A percentile compares a stretch with the other conserved stretches of the same genome.
phyloP scores from a whole-genome alignment of 2,329 filamentous ascomycete genomes.

The Aspergillus proliferans region DNA sequence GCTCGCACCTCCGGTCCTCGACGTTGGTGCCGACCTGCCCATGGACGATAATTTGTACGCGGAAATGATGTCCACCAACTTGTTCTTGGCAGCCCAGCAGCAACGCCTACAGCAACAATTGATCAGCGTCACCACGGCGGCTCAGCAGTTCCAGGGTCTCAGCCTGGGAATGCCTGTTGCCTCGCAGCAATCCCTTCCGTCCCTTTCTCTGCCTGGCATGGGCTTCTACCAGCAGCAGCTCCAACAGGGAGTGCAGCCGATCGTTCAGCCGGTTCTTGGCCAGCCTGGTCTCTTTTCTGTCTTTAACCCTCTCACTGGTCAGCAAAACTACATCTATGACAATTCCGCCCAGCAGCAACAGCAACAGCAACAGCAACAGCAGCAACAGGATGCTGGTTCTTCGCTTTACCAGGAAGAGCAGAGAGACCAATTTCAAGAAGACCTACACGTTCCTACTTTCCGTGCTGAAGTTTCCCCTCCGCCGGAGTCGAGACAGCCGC shows the following conservation, averaged over 20 bases:
- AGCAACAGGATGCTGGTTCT: background rate
- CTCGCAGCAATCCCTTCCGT: constrained; percentile 46
- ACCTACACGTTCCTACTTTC: constrained; percentile 52
- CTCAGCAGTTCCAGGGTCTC: constrained; percentile 75
- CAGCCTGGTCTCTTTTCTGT: constrained; percentile 75
- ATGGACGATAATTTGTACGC: constrained; percentile 84
- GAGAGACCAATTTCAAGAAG: constrained; percentile 43
- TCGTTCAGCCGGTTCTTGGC: constrained; percentile 56
- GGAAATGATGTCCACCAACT: constrained; percentile 82
- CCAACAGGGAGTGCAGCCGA: constrained; percentile 59
- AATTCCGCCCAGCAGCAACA: constrained; percentile 50
- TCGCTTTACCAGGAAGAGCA: constrained; percentile 28
- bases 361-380: constrained; percentile 9
- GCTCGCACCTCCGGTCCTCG: constrained; percentile 63
- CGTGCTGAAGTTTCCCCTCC: constrained; percentile 79
- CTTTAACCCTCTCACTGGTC: constrained; percentile 79
- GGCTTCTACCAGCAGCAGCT: constrained; percentile 61
- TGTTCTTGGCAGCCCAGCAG: constrained; percentile 90
- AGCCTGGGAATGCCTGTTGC: constrained; percentile 51
- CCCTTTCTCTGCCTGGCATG: constrained; percentile 48
- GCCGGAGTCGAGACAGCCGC: constrained; percentile 53
- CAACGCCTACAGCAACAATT: constrained; percentile 92
- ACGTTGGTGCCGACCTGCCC: constrained; percentile 61
- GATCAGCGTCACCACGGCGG: constrained; percentile 71
- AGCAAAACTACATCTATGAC: constrained; percentile 75